Base-by-base conservation (phyloP, 345 rosid genomes). In the Bruguiera sexangula region DNA sequence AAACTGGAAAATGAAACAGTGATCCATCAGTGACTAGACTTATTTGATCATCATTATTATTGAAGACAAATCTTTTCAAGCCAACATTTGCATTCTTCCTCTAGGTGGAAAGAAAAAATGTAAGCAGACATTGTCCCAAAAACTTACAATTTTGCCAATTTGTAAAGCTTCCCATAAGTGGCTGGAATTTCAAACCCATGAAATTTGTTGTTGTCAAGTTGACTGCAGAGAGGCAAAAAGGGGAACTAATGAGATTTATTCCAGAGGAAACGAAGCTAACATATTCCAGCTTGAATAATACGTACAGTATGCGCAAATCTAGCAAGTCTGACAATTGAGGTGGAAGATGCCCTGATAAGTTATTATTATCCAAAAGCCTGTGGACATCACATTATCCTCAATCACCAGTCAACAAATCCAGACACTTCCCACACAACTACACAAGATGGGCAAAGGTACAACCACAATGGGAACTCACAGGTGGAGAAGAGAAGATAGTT, bases 281-380 rank as follows among this genome's bases (percentile, higher is more conserved):
- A 34, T 34, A 34, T 34, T 34, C 37, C 37, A 34, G 37, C 36
- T 32, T 32, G 36, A 34, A 34, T 34, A 34, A 34, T 34, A 30
- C 77, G 26, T 70, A 79, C 87, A 84, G 39, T 63, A 82, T 75
- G 65, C 51, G 82, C 56, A 84, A 69, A 68, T 67, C 75, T 69
- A 73, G 63, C 81, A 84, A 76, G 74, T 65, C 65, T 43, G 85
- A 79, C 67, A 77, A 37, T 55, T 84, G 79, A 7, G 79, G 66
- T 34, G 85, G 85, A 75, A 82, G 83, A 63, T 68, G 5, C 15
- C 87, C 85, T 34, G 87, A 66, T 34, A 84, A 74, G 62, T 84
- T 82, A 69, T 82, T 84, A 46, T 82, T 84, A 67, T 84, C 85
- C 80, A 84, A 30, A 67, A 84, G 74, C 67, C 85, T 84, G 75